phyloP scores from a whole-genome alignment of 2,329 filamentous ascomycete species.

The Botrytis galanthina region DNA sequence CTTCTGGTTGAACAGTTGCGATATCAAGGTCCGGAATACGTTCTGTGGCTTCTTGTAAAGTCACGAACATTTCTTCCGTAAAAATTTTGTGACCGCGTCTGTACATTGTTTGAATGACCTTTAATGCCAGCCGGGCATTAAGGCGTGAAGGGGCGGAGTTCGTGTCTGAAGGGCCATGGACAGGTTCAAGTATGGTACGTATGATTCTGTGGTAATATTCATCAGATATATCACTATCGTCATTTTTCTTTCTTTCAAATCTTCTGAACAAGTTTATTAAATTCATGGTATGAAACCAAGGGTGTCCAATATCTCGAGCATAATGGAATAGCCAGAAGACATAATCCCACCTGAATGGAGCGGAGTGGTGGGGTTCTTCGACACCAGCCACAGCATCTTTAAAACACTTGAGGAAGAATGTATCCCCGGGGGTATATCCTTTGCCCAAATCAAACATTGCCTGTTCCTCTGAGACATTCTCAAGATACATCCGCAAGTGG shows the following conservation, averaged over 20 bases:
- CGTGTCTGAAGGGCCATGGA: slow-evolving; percentile 19
- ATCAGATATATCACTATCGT: slow-evolving; percentile 36
- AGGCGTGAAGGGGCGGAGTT: slow-evolving; percentile 23
- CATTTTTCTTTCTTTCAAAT: slow-evolving; percentile 5
- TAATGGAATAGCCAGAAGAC: slow-evolving; percentile 41
- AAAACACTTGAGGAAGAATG: slow-evolving; percentile 12
- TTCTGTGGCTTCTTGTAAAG: slow-evolving; percentile 31
- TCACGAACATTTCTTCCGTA: slow-evolving; percentile 36
- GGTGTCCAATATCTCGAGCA: slow-evolving; percentile 42
- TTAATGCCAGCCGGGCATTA: slow-evolving; percentile 39
- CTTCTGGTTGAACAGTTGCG: slow-evolving; percentile 33
- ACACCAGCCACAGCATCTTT: slow-evolving; percentile 1
- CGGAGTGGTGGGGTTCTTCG: slow-evolving; percentile 31
- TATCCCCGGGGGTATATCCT: slow-evolving; percentile 1
- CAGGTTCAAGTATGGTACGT: slow-evolving; percentile 39
- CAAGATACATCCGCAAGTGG: slow-evolving; percentile 31
- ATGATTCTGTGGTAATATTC: slow-evolving; percentile 40
- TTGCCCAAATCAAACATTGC: slow-evolving; percentile 40
- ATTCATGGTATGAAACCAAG: slow-evolving; percentile 18
- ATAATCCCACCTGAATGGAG: slow-evolving; percentile 36
- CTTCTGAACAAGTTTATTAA: not conserved
- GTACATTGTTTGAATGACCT: slow-evolving; percentile 44
- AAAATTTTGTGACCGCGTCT: slow-evolving; percentile 43
- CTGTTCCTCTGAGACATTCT: slow-evolving; percentile 37
- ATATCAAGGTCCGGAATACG: slow-evolving; percentile 3